Conservation (phyloP, 805 yeast species). For the Komagataella ulmi region DNA sequence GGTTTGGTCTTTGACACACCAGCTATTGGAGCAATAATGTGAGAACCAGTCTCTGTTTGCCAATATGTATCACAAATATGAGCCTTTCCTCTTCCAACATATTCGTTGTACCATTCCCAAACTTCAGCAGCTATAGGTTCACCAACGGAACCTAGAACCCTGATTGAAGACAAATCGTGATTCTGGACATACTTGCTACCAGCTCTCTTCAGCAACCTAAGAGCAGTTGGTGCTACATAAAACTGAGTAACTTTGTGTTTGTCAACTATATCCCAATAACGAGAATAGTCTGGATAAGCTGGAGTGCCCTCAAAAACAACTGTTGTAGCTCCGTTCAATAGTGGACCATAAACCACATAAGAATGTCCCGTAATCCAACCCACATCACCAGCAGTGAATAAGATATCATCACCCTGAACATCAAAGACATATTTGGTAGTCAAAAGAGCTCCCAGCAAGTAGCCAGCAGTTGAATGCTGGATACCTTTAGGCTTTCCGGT, state of each 20-base stretch:
- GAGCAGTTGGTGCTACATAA: slow-evolving; percentile 78
- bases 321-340: slow-evolving; percentile 63
- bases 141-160: slow-evolving; percentile 74
- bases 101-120: slow-evolving; percentile 77
- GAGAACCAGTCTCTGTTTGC: slow-evolving; percentile 85
- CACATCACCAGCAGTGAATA: slow-evolving; percentile 82
- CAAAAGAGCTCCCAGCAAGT: slow-evolving; percentile 56
- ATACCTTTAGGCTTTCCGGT: slow-evolving; percentile 88
- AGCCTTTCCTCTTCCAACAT: slow-evolving; percentile 56
- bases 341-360: slow-evolving; percentile 73
- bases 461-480: slow-evolving; percentile 73
- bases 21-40: slow-evolving; percentile 65
- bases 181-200: slow-evolving; percentile 52
- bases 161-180: slow-evolving; percentile 48
- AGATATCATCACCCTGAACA: slow-evolving; percentile 56
- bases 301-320: slow-evolving; percentile 83
- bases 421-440: slow-evolving; percentile 71
- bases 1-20: slow-evolving; percentile 73
- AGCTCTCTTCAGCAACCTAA: slow-evolving; percentile 62
- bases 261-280: slow-evolving; percentile 72
- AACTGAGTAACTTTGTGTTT: slow-evolving; percentile 63
- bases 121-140: slow-evolving; percentile 80
- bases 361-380: slow-evolving; percentile 92
- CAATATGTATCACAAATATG: slow-evolving; percentile 77
- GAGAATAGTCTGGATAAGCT: slow-evolving; percentile 66